Base-by-base conservation (phyloP, 1,284 basidiomycete genomes). In the Trichosporon inkin region DNA sequence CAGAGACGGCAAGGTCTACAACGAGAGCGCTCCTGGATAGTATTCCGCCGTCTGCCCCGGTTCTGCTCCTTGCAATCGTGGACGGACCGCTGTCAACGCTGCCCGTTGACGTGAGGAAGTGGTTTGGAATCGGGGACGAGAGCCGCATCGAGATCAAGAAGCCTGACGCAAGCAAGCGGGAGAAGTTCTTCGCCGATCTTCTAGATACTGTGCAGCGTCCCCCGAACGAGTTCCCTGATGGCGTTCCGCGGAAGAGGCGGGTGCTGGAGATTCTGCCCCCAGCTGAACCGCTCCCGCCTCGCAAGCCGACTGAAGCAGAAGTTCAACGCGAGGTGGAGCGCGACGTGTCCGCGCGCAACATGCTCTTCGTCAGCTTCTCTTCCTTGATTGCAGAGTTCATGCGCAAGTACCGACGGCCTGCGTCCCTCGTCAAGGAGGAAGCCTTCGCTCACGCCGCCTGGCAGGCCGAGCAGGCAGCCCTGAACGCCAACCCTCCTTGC, bases 391-490 rank as follows among this genome's bases (percentile, higher is more conserved):
- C 84, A 2, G 93, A 98, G 75, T 80, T 99, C 67, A 92, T 92
- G 80, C 86, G 92, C 73, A 94, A 95, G 79, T 95, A 90, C 79
- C 92, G 92, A 80, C 84, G 90, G 66, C 95, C 96, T 71, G 90
- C 86, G 0, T 89, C 92, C 74, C 81, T 84, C 41, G 89, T 91
- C 44, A 85, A 83, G 71, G 70, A 69, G 10, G 67, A 68, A 7
- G 70, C 70, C 1, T 61, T 68, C 22, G 61, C 52, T 6, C 56
- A 62, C 3, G 61, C 63, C 5, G 39, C 47, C 6, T 58, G 38
- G 5, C 49, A 66, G 11, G 60, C 62, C 6, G 65, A 64, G 40
- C 64, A 67, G 56, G 69, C 69, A n/a, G 62, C 64, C 3, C 44
- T 49, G 6, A 49, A 49, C 44, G 44, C 58, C 19, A 41, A 40